Evolutionary conservation across 768 basidiomycete species (phyloP), one percentile per base, ranked within the genome.

Genomic region (Mycena rosella): DNA sequence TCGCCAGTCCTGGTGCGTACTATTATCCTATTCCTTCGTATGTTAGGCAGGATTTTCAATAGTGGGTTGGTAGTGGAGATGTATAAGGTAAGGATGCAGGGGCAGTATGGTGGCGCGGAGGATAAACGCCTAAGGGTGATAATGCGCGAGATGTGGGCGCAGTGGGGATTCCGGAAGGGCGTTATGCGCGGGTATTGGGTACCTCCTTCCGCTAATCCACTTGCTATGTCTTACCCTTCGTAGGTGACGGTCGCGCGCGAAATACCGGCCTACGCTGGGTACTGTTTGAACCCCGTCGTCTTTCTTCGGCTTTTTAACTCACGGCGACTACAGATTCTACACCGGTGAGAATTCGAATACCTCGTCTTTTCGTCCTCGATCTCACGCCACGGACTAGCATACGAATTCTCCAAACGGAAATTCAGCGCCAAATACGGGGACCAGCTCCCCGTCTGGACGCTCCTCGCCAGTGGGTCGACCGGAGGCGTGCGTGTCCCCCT

Each of bases 181-280:
- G 85, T 99, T 57, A 98, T 99, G 96, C 84, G 98, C 22, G 98
- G 98, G 1, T 99, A 96, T 77, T 98, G 97, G 97, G 96, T 95
- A 22, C 3, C 22, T n/a, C n/a, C 20, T 54, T 22, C 11, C 8
- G 3, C 30, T 14, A 13, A 38, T 64, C 14, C 14, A 17, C n/a
- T 15, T 14, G n/a, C 51, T 14, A 59, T 15, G 38, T 52, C 57
- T 57, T 24, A n/a, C 5, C 22, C 14, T 29, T 54, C 26, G 6
- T 73, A 96, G 96, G 86, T 96, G 15, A 99, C 98, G 0, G 88
- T 98, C 22, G 89, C 90, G 0, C 86, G 96, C 71, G 98, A 99
- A 79, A 96, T 99, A 38, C 98, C 98, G 2, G 97, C 96, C 11
- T 98, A 98, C 76, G 96, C 96, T 34, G 96, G 93, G 89, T 93